Conservation (phyloP, 2,329 filamentous ascomycete genomes). For the Drechslera avenae region DNA sequence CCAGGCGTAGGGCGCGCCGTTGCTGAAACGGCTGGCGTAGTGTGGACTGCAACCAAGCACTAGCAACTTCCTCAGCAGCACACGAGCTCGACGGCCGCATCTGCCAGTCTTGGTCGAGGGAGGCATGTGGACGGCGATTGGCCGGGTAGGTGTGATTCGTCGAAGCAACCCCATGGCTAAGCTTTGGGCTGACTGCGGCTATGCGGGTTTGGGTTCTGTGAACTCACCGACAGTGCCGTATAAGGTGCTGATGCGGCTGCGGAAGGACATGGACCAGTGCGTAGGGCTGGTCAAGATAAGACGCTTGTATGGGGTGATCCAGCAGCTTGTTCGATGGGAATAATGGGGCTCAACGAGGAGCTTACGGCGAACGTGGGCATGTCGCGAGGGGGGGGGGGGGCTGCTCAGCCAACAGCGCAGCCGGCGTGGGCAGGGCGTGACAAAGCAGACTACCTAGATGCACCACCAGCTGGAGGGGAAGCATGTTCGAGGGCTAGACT, state of each 20-base stretch:
- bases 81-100: conserved; percentile 1
- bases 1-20: conserved; percentile 26
- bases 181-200: conserved; percentile 31
- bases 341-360: conserved; percentile 26
- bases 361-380: conserved; percentile 13
- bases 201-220: conserved; percentile 20
- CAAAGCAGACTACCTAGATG: conserved; percentile 25
- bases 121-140: conserved; percentile 13
- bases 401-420: conserved; percentile 5
- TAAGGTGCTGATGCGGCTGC: conserved; percentile 39
- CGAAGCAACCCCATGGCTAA: conserved; percentile 18
- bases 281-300: conserved; percentile 27
- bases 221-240: conserved; percentile 31
- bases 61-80: conserved; percentile 6
- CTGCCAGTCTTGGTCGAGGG: conserved; percentile 10
- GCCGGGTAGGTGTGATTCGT: not conserved
- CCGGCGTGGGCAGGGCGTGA: conserved; percentile 22
- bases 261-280: conserved; percentile 34
- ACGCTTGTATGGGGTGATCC: conserved; percentile 14
- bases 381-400: not conserved
- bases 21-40: not conserved
- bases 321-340: conserved; percentile 20
- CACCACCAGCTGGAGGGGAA: conserved; percentile 12
- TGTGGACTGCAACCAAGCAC: conserved; percentile 7
- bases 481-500: conserved; percentile 18